A percentile compares a stretch with the other conserved stretches of the same genome.
Evolutionary conservation across 2,329 filamentous ascomycete species (phyloP).

Genomic region (Colletotrichum filicis): DNA sequence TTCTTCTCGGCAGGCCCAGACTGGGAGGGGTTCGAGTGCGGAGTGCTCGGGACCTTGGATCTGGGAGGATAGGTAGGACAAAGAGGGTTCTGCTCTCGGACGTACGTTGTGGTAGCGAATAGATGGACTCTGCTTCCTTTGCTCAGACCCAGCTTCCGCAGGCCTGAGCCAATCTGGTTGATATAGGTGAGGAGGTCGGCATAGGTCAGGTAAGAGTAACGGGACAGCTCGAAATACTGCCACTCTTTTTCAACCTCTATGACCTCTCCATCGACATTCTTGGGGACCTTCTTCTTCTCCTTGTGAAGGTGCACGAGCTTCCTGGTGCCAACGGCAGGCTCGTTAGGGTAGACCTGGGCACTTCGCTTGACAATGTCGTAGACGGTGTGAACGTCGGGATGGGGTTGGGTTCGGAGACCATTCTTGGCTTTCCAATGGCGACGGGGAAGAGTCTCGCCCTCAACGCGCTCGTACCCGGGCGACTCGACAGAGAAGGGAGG

Average conservation of each 20-base stretch:
- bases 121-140: conserved; percentile 67
- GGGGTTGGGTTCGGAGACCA: conserved; percentile 72
- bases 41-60: background rate
- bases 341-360: conserved; percentile 70
- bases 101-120: conserved; percentile 84
- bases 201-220: conserved; percentile 82
- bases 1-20: conserved; percentile 2
- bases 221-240: conserved; percentile 87
- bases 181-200: conserved; percentile 79
- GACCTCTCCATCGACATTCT: conserved; percentile 84
- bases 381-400: conserved; percentile 78
- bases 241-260: conserved; percentile 89
- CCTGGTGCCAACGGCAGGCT: conserved; percentile 76
- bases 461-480: conserved; percentile 72
- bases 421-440: conserved; percentile 79
- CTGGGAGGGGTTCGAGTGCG: background rate
- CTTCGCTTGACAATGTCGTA: conserved; percentile 82
- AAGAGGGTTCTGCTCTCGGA: conserved; percentile 21
- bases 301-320: conserved; percentile 81
- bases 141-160: conserved; percentile 71
- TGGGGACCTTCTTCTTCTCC: conserved; percentile 91
- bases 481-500: conserved; percentile 81
- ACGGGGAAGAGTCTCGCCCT: conserved; percentile 87
- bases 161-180: conserved; percentile 75
- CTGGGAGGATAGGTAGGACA: background rate